Conservation (phyloP, 1,139 yeast genomes). For the Debaryomyces nepalensis region DNA sequence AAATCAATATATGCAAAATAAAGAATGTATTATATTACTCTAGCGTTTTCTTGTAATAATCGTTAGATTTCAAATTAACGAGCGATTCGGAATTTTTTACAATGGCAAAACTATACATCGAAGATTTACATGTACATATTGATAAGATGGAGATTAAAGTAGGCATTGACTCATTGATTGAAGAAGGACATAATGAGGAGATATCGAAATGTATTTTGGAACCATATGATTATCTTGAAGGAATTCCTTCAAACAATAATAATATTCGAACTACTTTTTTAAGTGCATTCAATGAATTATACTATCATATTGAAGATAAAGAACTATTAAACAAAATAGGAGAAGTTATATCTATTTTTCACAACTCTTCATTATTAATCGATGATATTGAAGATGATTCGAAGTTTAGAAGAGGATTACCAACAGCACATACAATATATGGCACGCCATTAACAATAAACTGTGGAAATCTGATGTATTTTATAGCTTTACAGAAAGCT, state of each 20-base stretch:
- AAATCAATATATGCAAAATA: constrained; percentile 9
- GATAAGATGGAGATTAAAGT: constrained; percentile 1
- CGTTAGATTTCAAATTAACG: neutral
- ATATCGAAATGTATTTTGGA: constrained; percentile 20
- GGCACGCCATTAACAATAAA: constrained; percentile 84
- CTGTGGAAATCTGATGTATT: constrained; percentile 82
- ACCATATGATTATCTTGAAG: constrained; percentile 36
- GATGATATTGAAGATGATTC: constrained; percentile 91
- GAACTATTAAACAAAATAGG: constrained; percentile 26
- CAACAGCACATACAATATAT: constrained; percentile 75
- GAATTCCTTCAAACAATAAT: constrained; percentile 39
- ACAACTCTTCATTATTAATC: constrained; percentile 44
- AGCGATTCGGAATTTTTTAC: constrained; percentile 3
- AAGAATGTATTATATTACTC: no score
- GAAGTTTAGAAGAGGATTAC: constrained; percentile 68
- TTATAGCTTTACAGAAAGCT: constrained; percentile 64
- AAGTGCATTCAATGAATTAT: constrained; percentile 37
- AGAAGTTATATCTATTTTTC: constrained; percentile 33
- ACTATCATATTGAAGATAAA: constrained; percentile 29
- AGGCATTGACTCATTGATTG: neutral
- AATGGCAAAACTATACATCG: constrained; percentile 7
- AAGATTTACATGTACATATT: neutral
- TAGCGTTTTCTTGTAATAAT: no score
- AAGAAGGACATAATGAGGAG: neutral
- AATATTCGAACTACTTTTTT: constrained; percentile 35